These are phyloP conservation scores for Arthrocladium fulminans DNA, from an alignment of 2,329 filamentous ascomycete genomes.

Conservation along the genomic window DNA sequence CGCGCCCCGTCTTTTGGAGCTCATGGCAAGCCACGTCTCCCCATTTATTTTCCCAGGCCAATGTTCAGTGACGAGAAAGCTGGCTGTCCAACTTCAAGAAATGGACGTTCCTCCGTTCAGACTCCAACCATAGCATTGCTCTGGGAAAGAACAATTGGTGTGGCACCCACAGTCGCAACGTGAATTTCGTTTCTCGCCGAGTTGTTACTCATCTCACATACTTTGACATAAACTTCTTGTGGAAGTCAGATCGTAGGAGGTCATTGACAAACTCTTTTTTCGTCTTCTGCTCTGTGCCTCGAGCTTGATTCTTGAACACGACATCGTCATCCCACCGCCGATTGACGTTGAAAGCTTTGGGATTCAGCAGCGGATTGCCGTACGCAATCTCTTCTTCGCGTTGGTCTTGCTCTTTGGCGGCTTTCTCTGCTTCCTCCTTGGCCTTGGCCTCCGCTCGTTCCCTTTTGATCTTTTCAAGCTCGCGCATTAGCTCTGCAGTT, in stretches of 20 bases:
- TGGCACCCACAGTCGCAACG: not conserved
- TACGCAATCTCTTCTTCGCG: conserved; percentile 80
- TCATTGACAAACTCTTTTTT: conserved; percentile 97
- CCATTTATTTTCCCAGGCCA: no score
- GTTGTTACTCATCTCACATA: conserved; percentile 36
- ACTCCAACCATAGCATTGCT: not conserved
- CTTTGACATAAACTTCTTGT: conserved; percentile 84
- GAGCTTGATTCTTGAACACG: conserved; percentile 96
- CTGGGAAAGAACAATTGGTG: not conserved
- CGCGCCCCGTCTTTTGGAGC: no score
- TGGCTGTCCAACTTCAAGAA: not conserved
- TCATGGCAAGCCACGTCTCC: no score
- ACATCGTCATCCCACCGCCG: conserved; percentile 92
- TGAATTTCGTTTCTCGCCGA: not conserved
- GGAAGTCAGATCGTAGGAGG: conserved; percentile 87
- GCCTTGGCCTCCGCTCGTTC: conserved; percentile 75
- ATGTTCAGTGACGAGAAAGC: no score
- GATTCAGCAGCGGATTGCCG: conserved; percentile 84
- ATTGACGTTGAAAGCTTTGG: conserved; percentile 83
- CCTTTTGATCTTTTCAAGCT: conserved; percentile 86
- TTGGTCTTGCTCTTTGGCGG: conserved; percentile 71
- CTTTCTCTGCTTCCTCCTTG: conserved; percentile 69
- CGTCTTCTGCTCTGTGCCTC: conserved; percentile 84
- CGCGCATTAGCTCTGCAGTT: conserved; percentile 79
- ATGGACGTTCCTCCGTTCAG: not conserved